Base-by-base conservation (phyloP, 129 eudicot genomes). In the Tanacetum coccineum region DNA sequence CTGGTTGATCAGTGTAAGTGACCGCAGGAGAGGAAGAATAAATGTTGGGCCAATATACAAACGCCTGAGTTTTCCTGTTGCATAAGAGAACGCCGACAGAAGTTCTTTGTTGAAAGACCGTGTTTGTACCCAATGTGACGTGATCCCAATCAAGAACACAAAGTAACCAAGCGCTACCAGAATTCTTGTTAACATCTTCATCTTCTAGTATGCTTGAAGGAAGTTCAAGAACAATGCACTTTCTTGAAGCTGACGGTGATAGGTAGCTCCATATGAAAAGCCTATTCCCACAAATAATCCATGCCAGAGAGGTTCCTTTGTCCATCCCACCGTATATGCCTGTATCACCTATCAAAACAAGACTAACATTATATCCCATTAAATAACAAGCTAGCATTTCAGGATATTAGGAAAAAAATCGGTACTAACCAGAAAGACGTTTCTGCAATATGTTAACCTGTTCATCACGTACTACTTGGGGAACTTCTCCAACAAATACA, bases 401-500 rank as follows among this genome's bases (percentile, higher is more conserved):
- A 42, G 17, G 9, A 76, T 70, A 68, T 11, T 39, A 36, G 9
- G 9, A 68, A 36, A 46, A 62, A 10, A 40, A 40, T 28, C 65
- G n/a, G 46, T 22, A 92, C 84, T 46, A 46, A 88, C 96, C 96
- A 73, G 85, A 76, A 69, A 70, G 62, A 74, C 62, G 82, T 52
- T 73, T 88, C 74, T 82, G 86, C 68, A 78, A 59, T 40, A 72
- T 45, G 62, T 70, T 75, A 54, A 79, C 71, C 70, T 88, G 96
- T 26, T 85, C 96, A 74, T 88, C 95, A 51, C 96, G 96, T 67
- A 88, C 89, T 49, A 79, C 87, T 81, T 88, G 89, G 1, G 98
- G 98, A 72, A 93, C 88, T 73, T 93, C 98, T 74, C 87, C 95
- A 66, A 86, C 92, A 75, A 77, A 93, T 47, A 86, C 83, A 66